A percentile compares a stretch with the other conserved stretches of the same genome.
phyloP scores from a whole-genome alignment of 805 yeast species.

The Nakazawaea holstii region DNA sequence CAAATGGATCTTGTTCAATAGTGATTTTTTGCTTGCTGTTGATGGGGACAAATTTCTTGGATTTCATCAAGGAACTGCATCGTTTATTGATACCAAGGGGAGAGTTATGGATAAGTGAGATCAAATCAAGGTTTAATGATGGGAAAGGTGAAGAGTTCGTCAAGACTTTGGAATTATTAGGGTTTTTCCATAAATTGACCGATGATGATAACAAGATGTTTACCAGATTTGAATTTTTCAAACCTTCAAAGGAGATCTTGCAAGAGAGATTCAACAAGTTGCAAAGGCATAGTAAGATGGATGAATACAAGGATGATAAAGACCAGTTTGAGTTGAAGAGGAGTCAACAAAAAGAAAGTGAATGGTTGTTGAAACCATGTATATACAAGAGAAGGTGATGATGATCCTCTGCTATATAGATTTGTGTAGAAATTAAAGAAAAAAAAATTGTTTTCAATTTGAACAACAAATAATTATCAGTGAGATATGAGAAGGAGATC shows the following conservation, averaged over 20 bases:
- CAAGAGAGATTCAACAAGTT: conserved; percentile 57
- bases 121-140: conserved; percentile 85
- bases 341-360: conserved; percentile 59
- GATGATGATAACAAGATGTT: conserved; percentile 91
- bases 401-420: no score
- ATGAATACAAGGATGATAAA: conserved; percentile 60
- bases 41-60: conserved; percentile 96
- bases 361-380: conserved; percentile 93
- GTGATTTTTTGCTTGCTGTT: conserved; percentile 93
- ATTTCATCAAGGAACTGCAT: conserved; percentile 85
- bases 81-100: conserved; percentile 87
- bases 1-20: conserved; percentile 71
- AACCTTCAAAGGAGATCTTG: conserved; percentile 68
- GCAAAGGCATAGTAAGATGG: conserved; percentile 59
- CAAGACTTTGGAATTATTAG: conserved; percentile 66
- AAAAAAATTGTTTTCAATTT: no score
- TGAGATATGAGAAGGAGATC: conserved; percentile 9
- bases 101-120: conserved; percentile 96
- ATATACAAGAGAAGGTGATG: conserved; percentile 81
- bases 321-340: conserved; percentile 56
- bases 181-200: conserved; percentile 84
- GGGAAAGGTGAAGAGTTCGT: conserved; percentile 76
- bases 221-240: conserved; percentile 88
- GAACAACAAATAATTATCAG: no score
- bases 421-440: no score